Percentiles rank a stretch among this genome's conserved stretches.
phyloP scores from a whole-genome alignment of 225 moss, liverwort and hornwort genomes.

The Climacium dendroides region DNA sequence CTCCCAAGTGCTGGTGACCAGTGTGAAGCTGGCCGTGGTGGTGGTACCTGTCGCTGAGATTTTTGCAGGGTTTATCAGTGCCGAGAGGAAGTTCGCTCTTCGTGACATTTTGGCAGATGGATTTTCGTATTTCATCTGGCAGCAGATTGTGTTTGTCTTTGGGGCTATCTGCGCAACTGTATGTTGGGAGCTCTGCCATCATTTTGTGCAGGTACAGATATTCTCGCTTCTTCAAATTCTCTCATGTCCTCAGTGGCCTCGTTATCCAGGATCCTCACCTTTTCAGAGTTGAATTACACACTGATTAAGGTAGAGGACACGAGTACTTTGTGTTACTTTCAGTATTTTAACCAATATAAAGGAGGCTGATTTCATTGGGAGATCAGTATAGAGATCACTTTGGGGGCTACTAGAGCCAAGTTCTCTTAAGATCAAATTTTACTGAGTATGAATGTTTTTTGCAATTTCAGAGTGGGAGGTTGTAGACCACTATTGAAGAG shows the following conservation, averaged over 20 bases:
- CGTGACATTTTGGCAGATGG: not conserved
- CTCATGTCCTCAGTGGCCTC: not conserved
- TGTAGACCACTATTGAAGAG: not conserved
- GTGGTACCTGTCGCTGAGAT: constrained; percentile 46
- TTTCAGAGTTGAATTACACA: not conserved
- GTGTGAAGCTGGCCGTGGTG: constrained; percentile 41
- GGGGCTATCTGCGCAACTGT: constrained; percentile 40
- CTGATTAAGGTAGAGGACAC: not conserved
- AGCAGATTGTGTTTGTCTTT: constrained; percentile 42
- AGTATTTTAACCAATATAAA: not conserved
- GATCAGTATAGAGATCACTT: not conserved
- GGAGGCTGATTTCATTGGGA: not conserved
- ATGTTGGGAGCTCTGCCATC: constrained; percentile 65
- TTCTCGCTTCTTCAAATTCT: not conserved
- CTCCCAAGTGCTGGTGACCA: constrained; percentile 15
- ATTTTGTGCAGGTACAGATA: constrained; percentile 47
- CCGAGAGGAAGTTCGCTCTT: not conserved
- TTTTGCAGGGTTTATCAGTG: not conserved
- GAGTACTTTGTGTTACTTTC: not conserved
- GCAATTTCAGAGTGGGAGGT: not conserved
- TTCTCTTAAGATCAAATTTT: not conserved
- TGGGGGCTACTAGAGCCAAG: not conserved
- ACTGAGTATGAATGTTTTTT: not conserved
- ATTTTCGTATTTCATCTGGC: constrained; percentile 21
- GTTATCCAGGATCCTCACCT: not conserved